Evolutionary conservation across 805 yeast genomes (phyloP), one percentile per base, ranked within the genome.

Genomic region (Yarrowia sp.): DNA sequence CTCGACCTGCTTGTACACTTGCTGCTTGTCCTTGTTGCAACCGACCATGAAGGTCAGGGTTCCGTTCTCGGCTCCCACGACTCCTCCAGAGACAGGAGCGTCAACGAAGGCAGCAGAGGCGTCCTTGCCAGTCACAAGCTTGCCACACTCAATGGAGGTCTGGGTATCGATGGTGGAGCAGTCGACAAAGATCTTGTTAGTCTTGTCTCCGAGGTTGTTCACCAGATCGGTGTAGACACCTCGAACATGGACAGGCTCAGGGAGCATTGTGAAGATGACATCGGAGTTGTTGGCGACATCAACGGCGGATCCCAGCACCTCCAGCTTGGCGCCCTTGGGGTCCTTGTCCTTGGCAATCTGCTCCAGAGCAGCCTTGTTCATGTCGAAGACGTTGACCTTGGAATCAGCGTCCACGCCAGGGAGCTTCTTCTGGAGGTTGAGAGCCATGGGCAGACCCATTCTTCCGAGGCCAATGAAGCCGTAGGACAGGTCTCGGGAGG

Each of bases 381-480:
- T 77, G 73, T 84, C 87, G 72, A 79, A 79, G 10, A 85, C 84
- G 32, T 63, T 63, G 56, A 63, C 67, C 26, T 12, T 15, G 16
- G 67, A 48, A 48, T 80, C 79, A 65, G 84, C 76, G 42, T 75
- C 74, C 68, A 84, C 86, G 14, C 71, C 67, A 0, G 80, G 75
- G 68, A 80, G 77, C 68, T 78, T 77, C 40, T 65, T 48, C 72
- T 81, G 79, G 40, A 85, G 77, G 72, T 84, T 85, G 69, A 79
- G 75, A 19, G 87, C 87, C 87, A 84, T 84, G 72, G 82, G 83
- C 66, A 81, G 83, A 66, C 87, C 86, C 87, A 84, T 84, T 69
- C 82, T 83, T 40, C 87, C 87, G 40, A 85, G 77, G n/a, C 87
- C 87, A 50, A 84, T 81, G 76, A 84, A 84, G 38, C 87, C 87